Conservation (phyloP, 345 rosid species). For the Kernera saxatilis region DNA sequence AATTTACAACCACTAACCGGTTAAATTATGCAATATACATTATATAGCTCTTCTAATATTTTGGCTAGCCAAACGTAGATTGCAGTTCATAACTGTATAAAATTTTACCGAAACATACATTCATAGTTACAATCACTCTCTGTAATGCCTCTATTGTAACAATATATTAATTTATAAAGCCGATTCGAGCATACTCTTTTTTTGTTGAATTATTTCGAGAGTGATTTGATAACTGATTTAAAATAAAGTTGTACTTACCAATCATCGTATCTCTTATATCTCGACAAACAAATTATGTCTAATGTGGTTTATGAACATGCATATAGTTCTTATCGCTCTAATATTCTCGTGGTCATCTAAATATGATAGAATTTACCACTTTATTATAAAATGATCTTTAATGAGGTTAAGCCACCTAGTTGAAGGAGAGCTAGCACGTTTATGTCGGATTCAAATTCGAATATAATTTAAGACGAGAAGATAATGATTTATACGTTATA, state of each 20-base stretch:
- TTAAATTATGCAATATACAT: no score
- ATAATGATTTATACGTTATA: neutral
- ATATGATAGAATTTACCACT: neutral
- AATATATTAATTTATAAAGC: neutral
- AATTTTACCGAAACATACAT: neutral
- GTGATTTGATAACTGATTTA: slow-evolving; percentile 3
- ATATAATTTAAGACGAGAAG: neutral
- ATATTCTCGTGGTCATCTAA: neutral
- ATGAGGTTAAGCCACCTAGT: neutral
- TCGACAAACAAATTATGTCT: neutral
- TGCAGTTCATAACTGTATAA: neutral
- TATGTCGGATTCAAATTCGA: neutral
- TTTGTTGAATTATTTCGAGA: neutral
- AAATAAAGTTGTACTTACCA: neutral
- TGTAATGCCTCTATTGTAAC: neutral
- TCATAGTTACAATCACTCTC: neutral
- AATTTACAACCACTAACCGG: no score
- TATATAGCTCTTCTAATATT: neutral
- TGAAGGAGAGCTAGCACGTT: neutral
- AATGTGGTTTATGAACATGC: neutral
- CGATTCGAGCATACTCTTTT: neutral
- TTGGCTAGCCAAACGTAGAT: neutral
- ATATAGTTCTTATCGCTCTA: neutral
- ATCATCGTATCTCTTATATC: neutral
- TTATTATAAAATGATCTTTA: neutral